Evolutionary conservation across 1,284 basidiomycete genomes (phyloP), one percentile per base, ranked within the genome.

Genomic region (Cutaneotrichosporon arboriforme): DNA sequence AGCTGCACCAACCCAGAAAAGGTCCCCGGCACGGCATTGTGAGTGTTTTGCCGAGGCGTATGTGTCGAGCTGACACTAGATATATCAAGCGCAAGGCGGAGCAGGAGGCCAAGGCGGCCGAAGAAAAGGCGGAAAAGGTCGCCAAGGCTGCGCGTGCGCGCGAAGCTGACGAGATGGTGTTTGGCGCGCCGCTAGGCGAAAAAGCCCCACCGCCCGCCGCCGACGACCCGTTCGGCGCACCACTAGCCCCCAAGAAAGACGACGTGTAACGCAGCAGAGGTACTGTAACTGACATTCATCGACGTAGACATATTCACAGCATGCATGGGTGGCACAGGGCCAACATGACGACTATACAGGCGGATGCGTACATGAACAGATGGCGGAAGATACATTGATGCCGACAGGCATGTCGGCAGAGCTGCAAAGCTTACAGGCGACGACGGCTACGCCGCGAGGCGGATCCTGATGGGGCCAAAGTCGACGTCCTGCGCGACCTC

Each of bases 1-100:
- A 67, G 86, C 38, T 96, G 91, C 77, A 88, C 90, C 68, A 96
- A 97, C 67, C 92, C 93, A 8, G 90, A 92, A 73, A 94, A 92
- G 69, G 84, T 93, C 12, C 83, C 85, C 4, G 90, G 89, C 12
- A 92, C 84, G 57, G 87, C 86, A 45, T 81, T 90, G 52, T 79
- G 46, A 60, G 77, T 75, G n/a, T n/a, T n/a, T n/a, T n/a, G n/a
- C n/a, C n/a, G n/a, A n/a, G n/a, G n/a, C n/a, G n/a, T n/a, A n/a
- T 7, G 3, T 5, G 26, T 15, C 8, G 17, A 34, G 15, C 50
- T 59, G 51, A 53, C 46, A 5, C 7, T 20, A 77, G 76, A 40
- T 77, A 73, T 54, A 70, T 72, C 47, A 76, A 76, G 60, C 68
- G 72, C 17, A 68, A 74, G 53, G 66, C 63, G 5, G 69, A 75